phyloP scores from a whole-genome alignment of 2,329 filamentous ascomycete genomes.

The Stemphylium beticola region DNA sequence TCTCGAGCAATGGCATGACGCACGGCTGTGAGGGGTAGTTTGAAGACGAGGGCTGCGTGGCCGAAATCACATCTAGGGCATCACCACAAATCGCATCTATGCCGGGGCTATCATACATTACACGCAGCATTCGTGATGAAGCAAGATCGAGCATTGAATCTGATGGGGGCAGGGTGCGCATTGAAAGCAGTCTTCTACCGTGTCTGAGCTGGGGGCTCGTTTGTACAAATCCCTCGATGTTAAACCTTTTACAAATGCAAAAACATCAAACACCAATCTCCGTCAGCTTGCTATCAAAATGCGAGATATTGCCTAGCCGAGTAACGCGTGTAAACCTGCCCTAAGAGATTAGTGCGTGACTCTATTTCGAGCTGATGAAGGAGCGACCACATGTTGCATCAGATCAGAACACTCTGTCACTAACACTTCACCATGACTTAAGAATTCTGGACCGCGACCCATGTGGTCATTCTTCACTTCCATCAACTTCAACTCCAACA shows the following conservation, averaged over 20 bases:
- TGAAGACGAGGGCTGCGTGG: background rate
- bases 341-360: slow-evolving; percentile 35
- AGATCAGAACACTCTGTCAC: slow-evolving; percentile 31
- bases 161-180: slow-evolving; percentile 11
- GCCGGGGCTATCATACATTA: slow-evolving; percentile 2
- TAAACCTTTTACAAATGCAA: slow-evolving; percentile 18
- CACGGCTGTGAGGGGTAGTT: slow-evolving; percentile 6
- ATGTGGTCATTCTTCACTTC: slow-evolving; percentile 16
- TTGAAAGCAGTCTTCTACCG: slow-evolving; percentile 30
- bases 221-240: slow-evolving; percentile 39
- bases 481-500: background rate
- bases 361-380: slow-evolving; percentile 25
- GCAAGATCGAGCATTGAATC: slow-evolving; percentile 2
- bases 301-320: slow-evolving; percentile 37
- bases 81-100: slow-evolving; percentile 8
- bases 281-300: slow-evolving; percentile 13
- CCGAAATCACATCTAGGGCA: background rate
- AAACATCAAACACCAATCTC: background rate
- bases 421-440: slow-evolving; percentile 21
- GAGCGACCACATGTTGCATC: slow-evolving; percentile 12
- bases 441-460: slow-evolving; percentile 19
- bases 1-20: background rate
- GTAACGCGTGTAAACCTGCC: slow-evolving; percentile 20
- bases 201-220: slow-evolving; percentile 39
- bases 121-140: slow-evolving; percentile 8